A percentile compares a stretch with the other conserved stretches of the same genome.
Conservation (phyloP, 2,329 filamentous ascomycete species). For the Endoconidiophora laricicola region DNA sequence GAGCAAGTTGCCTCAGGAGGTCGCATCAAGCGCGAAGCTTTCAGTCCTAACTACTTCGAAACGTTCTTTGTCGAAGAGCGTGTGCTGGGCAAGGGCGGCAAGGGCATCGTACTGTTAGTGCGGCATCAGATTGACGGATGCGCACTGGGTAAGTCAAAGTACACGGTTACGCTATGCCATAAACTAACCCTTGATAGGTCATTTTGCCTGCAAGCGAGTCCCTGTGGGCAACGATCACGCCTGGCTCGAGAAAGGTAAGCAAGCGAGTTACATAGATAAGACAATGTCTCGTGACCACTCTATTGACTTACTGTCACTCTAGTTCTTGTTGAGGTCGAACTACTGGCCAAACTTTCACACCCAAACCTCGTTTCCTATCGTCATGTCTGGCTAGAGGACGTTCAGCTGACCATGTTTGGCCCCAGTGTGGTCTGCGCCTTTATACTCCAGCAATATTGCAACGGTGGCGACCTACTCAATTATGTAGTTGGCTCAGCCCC, state of each 20-base stretch:
- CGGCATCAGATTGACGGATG: slow-evolving; percentile 84
- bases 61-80: slow-evolving; percentile 83
- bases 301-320: neutral
- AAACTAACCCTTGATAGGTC: slow-evolving; percentile 24
- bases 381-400: slow-evolving; percentile 92
- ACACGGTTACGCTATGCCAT: neutral
- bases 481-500: slow-evolving; percentile 60
- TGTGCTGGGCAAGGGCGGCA: slow-evolving; percentile 76
- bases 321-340: slow-evolving; percentile 77
- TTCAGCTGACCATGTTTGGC: slow-evolving; percentile 67
- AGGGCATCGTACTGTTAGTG: slow-evolving; percentile 88
- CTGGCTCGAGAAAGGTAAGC: slow-evolving; percentile 67
- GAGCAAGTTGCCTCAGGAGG: slow-evolving; percentile 23
- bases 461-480: slow-evolving; percentile 74
- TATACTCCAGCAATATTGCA: slow-evolving; percentile 96
- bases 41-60: slow-evolving; percentile 84
- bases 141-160: slow-evolving; percentile 37
- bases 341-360: slow-evolving; percentile 81
- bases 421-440: slow-evolving; percentile 89
- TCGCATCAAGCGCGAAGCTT: slow-evolving; percentile 71
- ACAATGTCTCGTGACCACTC: neutral
- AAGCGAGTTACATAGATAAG: neutral
- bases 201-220: slow-evolving; percentile 93
- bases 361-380: slow-evolving; percentile 92
- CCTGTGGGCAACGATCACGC: slow-evolving; percentile 88